Conservation (phyloP, 176 grass and related monocot genomes). For the Carex myosuroides region DNA sequence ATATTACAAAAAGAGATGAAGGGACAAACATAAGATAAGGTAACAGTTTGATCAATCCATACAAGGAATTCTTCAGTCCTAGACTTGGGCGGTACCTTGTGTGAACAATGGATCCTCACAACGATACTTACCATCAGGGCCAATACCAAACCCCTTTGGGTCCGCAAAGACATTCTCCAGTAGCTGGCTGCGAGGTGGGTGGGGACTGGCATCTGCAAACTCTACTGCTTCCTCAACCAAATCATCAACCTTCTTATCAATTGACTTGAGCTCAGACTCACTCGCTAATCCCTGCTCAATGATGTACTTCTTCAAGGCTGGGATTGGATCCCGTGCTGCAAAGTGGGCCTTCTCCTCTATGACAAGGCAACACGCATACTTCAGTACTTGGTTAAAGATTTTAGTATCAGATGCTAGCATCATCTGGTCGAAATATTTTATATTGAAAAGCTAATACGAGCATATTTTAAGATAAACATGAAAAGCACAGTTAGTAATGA, state of each 20-base stretch:
- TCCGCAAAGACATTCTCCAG: constrained; percentile 87
- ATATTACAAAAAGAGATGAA: constrained; percentile 1
- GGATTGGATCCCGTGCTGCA: constrained; percentile 60
- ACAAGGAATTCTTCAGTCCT: constrained; percentile 10
- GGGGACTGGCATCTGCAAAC: constrained; percentile 76
- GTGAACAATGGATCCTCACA: constrained; percentile 94
- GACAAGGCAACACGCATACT: not conserved
- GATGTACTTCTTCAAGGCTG: constrained; percentile 71
- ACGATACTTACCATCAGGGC: constrained; percentile 77
- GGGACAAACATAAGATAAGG: not conserved
- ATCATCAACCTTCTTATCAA: constrained; percentile 78
- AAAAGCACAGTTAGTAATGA: not conserved
- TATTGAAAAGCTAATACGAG: not conserved
- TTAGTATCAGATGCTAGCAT: not conserved
- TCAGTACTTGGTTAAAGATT: not conserved
- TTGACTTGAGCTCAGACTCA: constrained; percentile 68
- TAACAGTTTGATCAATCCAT: constrained; percentile 4
- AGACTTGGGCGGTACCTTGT: constrained; percentile 84
- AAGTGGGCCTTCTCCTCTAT: constrained; percentile 90
- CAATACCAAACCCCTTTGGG: constrained; percentile 93
- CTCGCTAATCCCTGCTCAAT: constrained; percentile 55
- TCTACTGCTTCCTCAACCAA: constrained; percentile 93
- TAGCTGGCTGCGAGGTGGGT: constrained; percentile 73
- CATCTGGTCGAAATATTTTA: not conserved
- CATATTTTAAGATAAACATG: not conserved